A percentile compares a stretch with the other conserved stretches of the same genome.
Evolutionary conservation across 2,329 filamentous ascomycete species (phyloP).

Genomic region (Aspergillus sp.): DNA sequence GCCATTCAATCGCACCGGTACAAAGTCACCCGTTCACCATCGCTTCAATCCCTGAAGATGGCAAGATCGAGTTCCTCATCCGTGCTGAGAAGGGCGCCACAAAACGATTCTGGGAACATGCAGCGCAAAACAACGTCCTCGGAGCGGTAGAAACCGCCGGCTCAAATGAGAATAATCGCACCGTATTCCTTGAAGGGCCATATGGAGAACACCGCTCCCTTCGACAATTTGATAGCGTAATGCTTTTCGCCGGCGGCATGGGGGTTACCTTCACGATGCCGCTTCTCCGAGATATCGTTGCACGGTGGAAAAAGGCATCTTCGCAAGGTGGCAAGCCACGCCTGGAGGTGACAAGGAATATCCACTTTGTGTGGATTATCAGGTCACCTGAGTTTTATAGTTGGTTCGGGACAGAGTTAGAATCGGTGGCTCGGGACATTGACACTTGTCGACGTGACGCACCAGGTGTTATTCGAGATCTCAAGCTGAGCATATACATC

Average conservation of each 20-base stretch:
- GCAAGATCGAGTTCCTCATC: constrained; percentile 57
- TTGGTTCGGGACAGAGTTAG: constrained; percentile 56
- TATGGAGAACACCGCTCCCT: constrained; percentile 54
- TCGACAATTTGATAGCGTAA: constrained; percentile 60
- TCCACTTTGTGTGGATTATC: constrained; percentile 61
- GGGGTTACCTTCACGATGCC: constrained; percentile 61
- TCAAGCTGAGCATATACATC: too few relatives aligned
- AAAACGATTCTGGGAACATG: constrained; percentile 51
- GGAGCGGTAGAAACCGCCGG: constrained; percentile 14
- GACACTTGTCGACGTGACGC: constrained; percentile 32
- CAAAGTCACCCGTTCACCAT: constrained; percentile 68
- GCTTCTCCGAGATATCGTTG: constrained; percentile 56
- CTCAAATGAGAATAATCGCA: constrained; percentile 22
- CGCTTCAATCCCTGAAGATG: constrained; percentile 55
- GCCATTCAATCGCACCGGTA: constrained; percentile 56
- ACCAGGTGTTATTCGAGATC: constrained; percentile 24
- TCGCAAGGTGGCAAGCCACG: constrained; percentile 14
- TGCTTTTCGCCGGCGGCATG: constrained; percentile 60
- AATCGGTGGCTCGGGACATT: constrained; percentile 46
- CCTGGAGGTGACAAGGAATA: constrained; percentile 46
- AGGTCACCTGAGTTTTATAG: constrained; percentile 53
- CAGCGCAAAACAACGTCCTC: constrained; percentile 36
- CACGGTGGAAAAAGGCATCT: constrained; percentile 41
- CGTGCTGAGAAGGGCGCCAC: constrained; percentile 57
- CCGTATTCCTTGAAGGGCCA: constrained; percentile 55